Evolutionary conservation across 208 protist species (phyloP).

Genomic region (Acanthamoeba triangularis): DNA sequence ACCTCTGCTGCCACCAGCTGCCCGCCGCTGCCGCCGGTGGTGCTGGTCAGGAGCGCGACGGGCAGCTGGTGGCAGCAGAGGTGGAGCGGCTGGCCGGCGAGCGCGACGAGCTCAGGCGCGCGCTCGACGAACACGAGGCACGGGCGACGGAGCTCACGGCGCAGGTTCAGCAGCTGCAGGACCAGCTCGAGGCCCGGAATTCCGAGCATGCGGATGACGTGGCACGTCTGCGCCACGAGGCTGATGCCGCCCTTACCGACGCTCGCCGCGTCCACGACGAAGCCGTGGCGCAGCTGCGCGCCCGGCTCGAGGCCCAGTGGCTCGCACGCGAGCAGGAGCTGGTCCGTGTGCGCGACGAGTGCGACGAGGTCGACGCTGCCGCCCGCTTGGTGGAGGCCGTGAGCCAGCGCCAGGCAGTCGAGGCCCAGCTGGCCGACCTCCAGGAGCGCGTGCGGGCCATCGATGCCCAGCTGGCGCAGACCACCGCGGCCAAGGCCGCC

Average conservation of each 20-base stretch:
- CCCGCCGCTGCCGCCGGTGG: too few species aligned
- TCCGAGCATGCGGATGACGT: neutral
- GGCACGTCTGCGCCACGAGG: neutral
- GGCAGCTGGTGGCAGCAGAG: neutral
- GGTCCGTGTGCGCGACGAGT: neutral
- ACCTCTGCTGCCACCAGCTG: too few species aligned
- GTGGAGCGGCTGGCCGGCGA: neutral
- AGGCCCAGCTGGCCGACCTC: neutral
- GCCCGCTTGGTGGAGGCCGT: neutral
- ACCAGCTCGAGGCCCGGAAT: neutral
- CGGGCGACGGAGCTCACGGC: neutral
- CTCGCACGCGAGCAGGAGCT: neutral
- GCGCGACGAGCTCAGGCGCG: neutral
- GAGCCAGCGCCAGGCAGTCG: neutral
- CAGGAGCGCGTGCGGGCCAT: neutral
- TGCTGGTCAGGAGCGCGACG: neutral
- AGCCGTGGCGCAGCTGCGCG: neutral
- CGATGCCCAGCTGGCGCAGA: neutral
- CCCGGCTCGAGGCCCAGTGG: neutral
- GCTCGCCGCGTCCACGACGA: neutral
- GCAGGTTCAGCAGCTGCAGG: neutral
- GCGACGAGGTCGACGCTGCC: neutral
- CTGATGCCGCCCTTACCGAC: neutral
- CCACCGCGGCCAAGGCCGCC: neutral
- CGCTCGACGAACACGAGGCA: neutral